Evolutionary conservation across 2,329 filamentous ascomycete genomes (phyloP), one percentile per base, ranked within the genome.

Genomic region (Sporothrix inflata): DNA sequence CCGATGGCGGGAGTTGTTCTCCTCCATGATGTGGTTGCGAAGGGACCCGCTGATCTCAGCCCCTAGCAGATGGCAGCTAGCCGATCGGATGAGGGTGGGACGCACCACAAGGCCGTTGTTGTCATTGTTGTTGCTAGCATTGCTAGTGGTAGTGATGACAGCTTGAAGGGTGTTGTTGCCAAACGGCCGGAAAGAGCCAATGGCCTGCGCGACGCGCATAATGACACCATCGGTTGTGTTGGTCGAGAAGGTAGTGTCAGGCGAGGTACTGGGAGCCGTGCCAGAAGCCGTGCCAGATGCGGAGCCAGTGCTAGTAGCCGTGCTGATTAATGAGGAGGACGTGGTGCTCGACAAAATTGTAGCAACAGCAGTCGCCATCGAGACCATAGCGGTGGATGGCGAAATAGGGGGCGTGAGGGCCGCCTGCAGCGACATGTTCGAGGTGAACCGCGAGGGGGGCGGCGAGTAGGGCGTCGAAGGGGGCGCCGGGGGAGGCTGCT

Each of bases 41-140:
- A 75, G 53, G 9, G 63, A 60, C n/a, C n/a, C 19, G 45, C 57
- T 73, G 34, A 72, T 40, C 73, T 75, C 74, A 27, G 51, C 34
- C 19, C 27, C 47, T 8, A 72, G 27, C 34, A 74, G 68, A 16
- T 38, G 5, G 19, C 57, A 49, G 27, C 60, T 38, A 38, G 47
- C 30, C 4, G 61, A 27, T 34, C 38, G 49, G 51, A 67, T 40
- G 16, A 42, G 57, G 55, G 21, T 42, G 14, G 47, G 30, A 30
- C 38, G 42, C 30, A 9, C n/a, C 8, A 1, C 16, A 1, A 21
- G 19, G 30, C 34, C 19, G 30, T 61, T 16, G 12, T 40, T 61
- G 30, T 40, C 24, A 9, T 21, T 12, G 24, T 27, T 27, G 24
- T 27, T 27, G 51, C 7, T 16, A 4, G 55, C 34, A 19, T 21